phyloP scores from a whole-genome alignment of 192 early-diverging fungal genomes.

The Rhizoclosmatium globosum region DNA sequence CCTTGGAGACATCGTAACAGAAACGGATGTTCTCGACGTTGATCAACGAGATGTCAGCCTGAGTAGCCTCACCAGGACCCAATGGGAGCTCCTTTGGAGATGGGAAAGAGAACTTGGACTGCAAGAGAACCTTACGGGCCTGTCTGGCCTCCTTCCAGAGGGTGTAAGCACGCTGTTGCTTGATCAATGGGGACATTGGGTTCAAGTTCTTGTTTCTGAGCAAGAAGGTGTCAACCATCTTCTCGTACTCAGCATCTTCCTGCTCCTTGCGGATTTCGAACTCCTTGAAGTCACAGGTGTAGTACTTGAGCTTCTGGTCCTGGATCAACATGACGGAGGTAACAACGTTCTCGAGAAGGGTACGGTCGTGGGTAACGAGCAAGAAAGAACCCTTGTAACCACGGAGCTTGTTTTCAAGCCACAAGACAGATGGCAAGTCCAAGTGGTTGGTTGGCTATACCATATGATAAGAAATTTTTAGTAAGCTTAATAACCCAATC shows the following conservation, averaged over 20 bases:
- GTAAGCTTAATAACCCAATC: neutral
- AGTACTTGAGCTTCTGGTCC: slow-evolving; percentile 79
- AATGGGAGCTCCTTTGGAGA: slow-evolving; percentile 70
- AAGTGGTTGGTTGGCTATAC: slow-evolving; percentile 80
- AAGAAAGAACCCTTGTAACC: slow-evolving; percentile 75
- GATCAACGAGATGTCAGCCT: slow-evolving; percentile 78
- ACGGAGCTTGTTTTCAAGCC: slow-evolving; percentile 76
- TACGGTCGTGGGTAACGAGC: slow-evolving; percentile 87
- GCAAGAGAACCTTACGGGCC: slow-evolving; percentile 10
- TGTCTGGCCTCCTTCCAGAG: slow-evolving; percentile 25
- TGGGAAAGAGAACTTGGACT: slow-evolving; percentile 69
- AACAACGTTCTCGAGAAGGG: slow-evolving; percentile 79
- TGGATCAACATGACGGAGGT: slow-evolving; percentile 87
- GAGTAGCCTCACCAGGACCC: slow-evolving; percentile 63
- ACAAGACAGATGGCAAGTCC: slow-evolving; percentile 69
- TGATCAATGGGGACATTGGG: slow-evolving; percentile 65
- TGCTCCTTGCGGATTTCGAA: slow-evolving; percentile 36
- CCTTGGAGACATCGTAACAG: slow-evolving; percentile 69
- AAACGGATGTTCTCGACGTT: slow-evolving; percentile 78
- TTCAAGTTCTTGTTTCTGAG: slow-evolving; percentile 74
- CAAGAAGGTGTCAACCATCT: slow-evolving; percentile 34
- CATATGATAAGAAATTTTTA: neutral
- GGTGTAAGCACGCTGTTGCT: slow-evolving; percentile 28
- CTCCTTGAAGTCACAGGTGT: slow-evolving; percentile 47
- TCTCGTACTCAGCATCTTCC: slow-evolving; percentile 33